Evolutionary conservation across 2,329 filamentous ascomycete species (phyloP).

Genomic region (Trichothecium roseum): DNA sequence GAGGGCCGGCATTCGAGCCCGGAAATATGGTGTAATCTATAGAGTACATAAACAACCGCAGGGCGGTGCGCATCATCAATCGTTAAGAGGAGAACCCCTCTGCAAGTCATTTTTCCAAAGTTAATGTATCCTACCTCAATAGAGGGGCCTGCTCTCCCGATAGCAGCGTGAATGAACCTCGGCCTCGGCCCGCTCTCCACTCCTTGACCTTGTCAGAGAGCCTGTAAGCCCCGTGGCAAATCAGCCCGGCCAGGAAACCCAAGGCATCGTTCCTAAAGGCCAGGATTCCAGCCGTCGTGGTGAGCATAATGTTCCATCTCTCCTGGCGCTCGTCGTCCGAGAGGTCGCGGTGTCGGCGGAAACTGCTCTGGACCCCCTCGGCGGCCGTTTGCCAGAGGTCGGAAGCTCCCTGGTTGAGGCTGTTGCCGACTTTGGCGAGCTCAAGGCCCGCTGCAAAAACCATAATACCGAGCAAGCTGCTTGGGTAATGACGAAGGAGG

Average conservation of each 20-base stretch:
- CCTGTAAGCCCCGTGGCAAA: conserved; percentile 63
- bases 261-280: conserved; percentile 86
- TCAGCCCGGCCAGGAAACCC: conserved; percentile 72
- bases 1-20: not conserved
- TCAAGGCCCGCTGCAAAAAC: conserved; percentile 85
- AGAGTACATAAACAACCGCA: not conserved
- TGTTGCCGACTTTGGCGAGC: conserved; percentile 74
- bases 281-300: conserved; percentile 71
- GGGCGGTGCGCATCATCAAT: not conserved
- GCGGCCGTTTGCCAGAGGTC: conserved; percentile 48
- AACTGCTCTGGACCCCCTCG: conserved; percentile 19
- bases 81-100: conserved; percentile 1
- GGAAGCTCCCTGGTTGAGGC: conserved; percentile 61
- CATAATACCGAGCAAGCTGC: conserved; percentile 71
- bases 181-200: conserved; percentile 16
- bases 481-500: conserved; percentile 64
- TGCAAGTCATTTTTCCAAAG: conserved; percentile 1
- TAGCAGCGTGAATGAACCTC: not conserved
- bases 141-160: conserved; percentile 4
- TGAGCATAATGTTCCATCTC: conserved; percentile 82
- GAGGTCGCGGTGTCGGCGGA: conserved; percentile 38
- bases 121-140: conserved; percentile 18
- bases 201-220: conserved; percentile 31
- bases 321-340: conserved; percentile 60
- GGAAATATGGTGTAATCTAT: not conserved